Evolutionary conservation across 2,329 filamentous ascomycete species (phyloP), one percentile per base, ranked within the genome.

Genomic region (Aspergillus quadrilineatus): DNA sequence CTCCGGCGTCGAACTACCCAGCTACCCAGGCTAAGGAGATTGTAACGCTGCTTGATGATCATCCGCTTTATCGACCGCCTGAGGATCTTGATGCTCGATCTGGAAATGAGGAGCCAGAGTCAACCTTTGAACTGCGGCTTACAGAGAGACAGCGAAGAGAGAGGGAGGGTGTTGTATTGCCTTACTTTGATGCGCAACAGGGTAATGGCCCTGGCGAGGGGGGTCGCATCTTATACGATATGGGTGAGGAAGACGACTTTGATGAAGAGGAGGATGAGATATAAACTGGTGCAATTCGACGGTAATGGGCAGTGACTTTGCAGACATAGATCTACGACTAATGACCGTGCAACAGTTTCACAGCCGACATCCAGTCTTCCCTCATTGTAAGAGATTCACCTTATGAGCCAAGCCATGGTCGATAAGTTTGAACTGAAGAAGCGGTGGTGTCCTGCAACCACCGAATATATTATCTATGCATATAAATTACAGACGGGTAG

Each of bases 261-360:
- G 92, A 96, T 65, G 92, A 96, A 57, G 92, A 96, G 69, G 92
- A 97, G 68, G 92, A 97, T 75, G 92, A 97, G 75, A 92, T 93
- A 63, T 92, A 71, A 74, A n/a, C 22, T 29, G 29, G 14, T 28
- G 15, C 41, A 17, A 15, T 12, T n/a, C 22, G 37, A n/a, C 6
- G 14, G 10, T n/a, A n/a, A 39, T 36, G 22, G 22, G 22, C 22
- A 22, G 22, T 22, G 22, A 22, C 22, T 22, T 22, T 22, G 22
- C 22, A 22, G 22, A 22, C 22, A 22, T 22, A 22, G 22, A 22
- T 22, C 22, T 22, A 22, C 22, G 22, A 22, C 22, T 22, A 22
- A 22, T 22, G 22, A 22, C 22, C 22, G 30, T 7, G 12, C 12
- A 37, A 14, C 34, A 37, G 5, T 5, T 37, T 37, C 34, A 14